A percentile compares a stretch with the other conserved stretches of the same genome.
Evolutionary conservation across 768 basidiomycete species (phyloP).

Genomic region (Tephrocybe sp.): DNA sequence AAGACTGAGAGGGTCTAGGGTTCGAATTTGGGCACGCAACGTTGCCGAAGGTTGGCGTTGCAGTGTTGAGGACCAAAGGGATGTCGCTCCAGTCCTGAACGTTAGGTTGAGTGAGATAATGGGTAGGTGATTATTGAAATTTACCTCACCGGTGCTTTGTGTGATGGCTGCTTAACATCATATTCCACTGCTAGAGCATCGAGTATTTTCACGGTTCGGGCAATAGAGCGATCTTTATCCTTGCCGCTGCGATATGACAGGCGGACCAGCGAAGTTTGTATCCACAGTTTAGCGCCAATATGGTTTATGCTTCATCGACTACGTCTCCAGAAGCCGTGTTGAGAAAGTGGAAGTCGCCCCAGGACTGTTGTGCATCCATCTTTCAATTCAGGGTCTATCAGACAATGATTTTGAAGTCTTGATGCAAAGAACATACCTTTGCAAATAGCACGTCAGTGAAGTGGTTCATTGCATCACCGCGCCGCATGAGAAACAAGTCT

Average conservation of each 20-base stretch:
- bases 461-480: constrained; percentile 74
- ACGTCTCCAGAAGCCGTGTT: constrained; percentile 75
- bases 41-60: constrained; percentile 39
- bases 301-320: constrained; percentile 42
- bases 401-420: neutral
- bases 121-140: no score
- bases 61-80: constrained; percentile 40
- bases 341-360: constrained; percentile 83
- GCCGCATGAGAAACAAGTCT: constrained; percentile 70
- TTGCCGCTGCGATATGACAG: constrained; percentile 60
- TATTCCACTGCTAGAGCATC: constrained; percentile 75
- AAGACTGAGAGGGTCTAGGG: constrained; percentile 33
- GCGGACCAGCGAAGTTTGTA: constrained; percentile 68
- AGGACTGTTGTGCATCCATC: constrained; percentile 73
- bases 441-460: constrained; percentile 73
- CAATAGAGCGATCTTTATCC: constrained; percentile 42
- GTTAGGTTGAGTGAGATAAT: neutral
- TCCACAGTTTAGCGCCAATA: constrained; percentile 48
- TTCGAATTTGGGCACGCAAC: constrained; percentile 33
- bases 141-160: constrained; percentile 43
- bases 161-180: constrained; percentile 38
- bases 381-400: no score
- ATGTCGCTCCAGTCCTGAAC: constrained; percentile 41
- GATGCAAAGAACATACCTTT: constrained; percentile 44
- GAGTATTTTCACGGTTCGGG: constrained; percentile 58